A percentile compares a stretch with the other conserved stretches of the same genome.
These are phyloP conservation scores for Backusella westeae DNA, from an alignment of 192 early-diverging fungal genomes.

Conservation along the genomic window DNA sequence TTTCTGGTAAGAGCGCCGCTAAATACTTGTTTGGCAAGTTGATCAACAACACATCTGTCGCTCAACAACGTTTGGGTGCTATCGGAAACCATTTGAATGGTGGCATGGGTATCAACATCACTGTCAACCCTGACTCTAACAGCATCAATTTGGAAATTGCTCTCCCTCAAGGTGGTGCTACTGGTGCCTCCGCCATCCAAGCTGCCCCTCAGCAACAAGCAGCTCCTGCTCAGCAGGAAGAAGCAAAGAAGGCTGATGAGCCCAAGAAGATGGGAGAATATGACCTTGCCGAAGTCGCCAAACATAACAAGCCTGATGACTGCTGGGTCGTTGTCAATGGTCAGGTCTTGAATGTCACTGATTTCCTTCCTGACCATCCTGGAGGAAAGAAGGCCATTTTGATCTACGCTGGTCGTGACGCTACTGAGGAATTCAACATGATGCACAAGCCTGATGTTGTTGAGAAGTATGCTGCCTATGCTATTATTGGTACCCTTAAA, in stretches of 20 bases:
- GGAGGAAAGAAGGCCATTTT: constrained; percentile 85
- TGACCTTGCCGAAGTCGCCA: constrained; percentile 75
- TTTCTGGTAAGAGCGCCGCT: constrained; percentile 75
- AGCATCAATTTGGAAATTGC: constrained; percentile 54
- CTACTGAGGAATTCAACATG: constrained; percentile 85
- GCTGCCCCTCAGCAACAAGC: constrained; percentile 27
- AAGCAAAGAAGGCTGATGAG: constrained; percentile 31
- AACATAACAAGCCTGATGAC: constrained; percentile 79
- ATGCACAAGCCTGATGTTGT: constrained; percentile 82
- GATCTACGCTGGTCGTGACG: constrained; percentile 83
- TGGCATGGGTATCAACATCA: constrained; percentile 63
- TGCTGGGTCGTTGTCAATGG: constrained; percentile 89
- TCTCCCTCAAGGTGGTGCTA: constrained; percentile 39
- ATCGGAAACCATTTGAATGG: constrained; percentile 64
- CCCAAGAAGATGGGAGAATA: constrained; percentile 47
- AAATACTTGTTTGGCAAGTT: constrained; percentile 47
- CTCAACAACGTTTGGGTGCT: constrained; percentile 61
- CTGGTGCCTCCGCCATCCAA: neutral
- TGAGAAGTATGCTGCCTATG: constrained; percentile 61
- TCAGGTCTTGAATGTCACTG: constrained; percentile 74
- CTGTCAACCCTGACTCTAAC: constrained; percentile 48
- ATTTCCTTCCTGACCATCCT: constrained; percentile 78
- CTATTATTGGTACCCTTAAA: constrained; percentile 39
- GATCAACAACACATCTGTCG: constrained; percentile 45
- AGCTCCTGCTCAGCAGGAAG: constrained; percentile 39